phyloP scores from a whole-genome alignment of 116 monocot genomes.

The Papilionanthe hybrid region DNA sequence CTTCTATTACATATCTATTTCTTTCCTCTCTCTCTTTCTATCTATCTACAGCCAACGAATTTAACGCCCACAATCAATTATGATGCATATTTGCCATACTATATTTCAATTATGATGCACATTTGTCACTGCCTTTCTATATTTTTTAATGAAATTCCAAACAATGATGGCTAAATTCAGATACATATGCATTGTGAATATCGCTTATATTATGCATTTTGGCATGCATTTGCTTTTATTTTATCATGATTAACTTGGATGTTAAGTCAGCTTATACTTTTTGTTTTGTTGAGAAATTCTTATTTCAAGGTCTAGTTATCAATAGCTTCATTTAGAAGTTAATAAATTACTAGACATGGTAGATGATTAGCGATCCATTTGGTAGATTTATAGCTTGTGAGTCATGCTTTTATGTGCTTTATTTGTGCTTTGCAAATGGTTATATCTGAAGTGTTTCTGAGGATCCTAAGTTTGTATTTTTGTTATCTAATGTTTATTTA shows the following conservation, averaged over 20 bases:
- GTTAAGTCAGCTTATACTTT: not conserved
- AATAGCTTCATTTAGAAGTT: slow-evolving; percentile 3
- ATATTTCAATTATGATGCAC: not conserved
- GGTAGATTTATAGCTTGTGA: not conserved
- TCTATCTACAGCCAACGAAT: not conserved
- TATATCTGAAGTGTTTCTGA: not conserved
- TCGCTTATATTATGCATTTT: not conserved
- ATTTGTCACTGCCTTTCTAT: not conserved
- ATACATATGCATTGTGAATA: not conserved
- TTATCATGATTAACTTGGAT: not conserved
- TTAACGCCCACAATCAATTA: not conserved
- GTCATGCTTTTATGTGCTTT: not conserved
- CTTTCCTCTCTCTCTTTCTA: not conserved
- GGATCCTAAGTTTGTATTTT: not conserved
- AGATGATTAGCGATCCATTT: not conserved
- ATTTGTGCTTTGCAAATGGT: not conserved
- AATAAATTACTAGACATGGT: not conserved
- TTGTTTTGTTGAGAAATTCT: not conserved
- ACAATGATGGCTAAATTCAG: not conserved
- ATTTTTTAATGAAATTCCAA: not conserved
- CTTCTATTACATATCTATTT: not conserved
- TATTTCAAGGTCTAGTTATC: not conserved
- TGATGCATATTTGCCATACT: not conserved
- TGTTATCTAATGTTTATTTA: not conserved
- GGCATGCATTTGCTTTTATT: not conserved